These are phyloP conservation scores for Pezicula carpinea DNA, from an alignment of 2,329 filamentous ascomycete species.

Conservation along the genomic window DNA sequence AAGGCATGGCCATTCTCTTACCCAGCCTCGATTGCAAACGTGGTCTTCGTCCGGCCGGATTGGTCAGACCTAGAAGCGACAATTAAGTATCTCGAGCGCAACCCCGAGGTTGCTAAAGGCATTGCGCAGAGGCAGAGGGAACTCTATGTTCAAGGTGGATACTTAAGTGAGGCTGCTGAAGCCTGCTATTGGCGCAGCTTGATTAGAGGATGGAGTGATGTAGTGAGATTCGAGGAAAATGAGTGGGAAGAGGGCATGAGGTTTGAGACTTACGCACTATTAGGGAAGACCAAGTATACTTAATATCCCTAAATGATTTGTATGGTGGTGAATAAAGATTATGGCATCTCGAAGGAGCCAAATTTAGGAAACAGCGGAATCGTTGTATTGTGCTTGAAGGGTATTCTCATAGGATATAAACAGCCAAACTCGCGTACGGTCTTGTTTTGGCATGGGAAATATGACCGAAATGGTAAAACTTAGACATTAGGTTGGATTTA, in stretches of 20 bases:
- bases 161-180: slow-evolving; percentile 43
- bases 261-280: not conserved
- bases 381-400: too few relatives aligned
- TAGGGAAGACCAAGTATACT: too few relatives aligned
- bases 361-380: too few relatives aligned
- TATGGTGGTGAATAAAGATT: too few relatives aligned
- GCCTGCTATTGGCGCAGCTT: slow-evolving; percentile 44
- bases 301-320: too few relatives aligned
- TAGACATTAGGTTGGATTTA: too few relatives aligned
- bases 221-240: not conserved
- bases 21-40: slow-evolving; percentile 33
- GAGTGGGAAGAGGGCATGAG: not conserved
- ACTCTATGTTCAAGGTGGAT: slow-evolving; percentile 37
- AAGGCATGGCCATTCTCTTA: slow-evolving; percentile 32
- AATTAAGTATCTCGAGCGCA: slow-evolving; percentile 37
- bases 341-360: too few relatives aligned
- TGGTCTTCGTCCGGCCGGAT: slow-evolving; percentile 42
- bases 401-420: too few relatives aligned
- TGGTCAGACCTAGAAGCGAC: slow-evolving; percentile 43
- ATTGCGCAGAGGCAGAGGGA: slow-evolving; percentile 41
- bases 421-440: too few relatives aligned
- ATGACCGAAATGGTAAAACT: too few relatives aligned
- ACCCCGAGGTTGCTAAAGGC: slow-evolving; percentile 36
- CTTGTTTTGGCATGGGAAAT: too few relatives aligned
- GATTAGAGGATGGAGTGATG: slow-evolving; percentile 36